Evolutionary conservation across 805 yeast genomes (phyloP), one percentile per base, ranked within the genome.

Genomic region (Hanseniaspora nectarophila): DNA sequence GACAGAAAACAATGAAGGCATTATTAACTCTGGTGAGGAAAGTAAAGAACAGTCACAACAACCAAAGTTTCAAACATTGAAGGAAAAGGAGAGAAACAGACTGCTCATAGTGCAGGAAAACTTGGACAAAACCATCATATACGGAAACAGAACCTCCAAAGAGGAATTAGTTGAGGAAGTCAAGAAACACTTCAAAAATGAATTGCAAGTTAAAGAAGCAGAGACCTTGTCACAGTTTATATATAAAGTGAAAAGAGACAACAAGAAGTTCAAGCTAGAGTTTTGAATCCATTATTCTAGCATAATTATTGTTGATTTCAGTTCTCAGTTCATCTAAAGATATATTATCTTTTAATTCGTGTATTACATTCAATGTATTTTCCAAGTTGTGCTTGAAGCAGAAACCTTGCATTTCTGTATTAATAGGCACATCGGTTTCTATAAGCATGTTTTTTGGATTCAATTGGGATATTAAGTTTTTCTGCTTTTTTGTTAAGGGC

Each of bases 211-310:
- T 3, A 80, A 85, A 59, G 98, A 90, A 61, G 79, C 82, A 54
- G 97, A 90, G 59, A 79, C 84, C 31, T 80, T 90, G 37, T 86
- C 95, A 34, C 88, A 85, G 60, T 92, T 90, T 63, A 72, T 92
- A 52, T 92, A 90, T 68, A 81, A 85, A 60, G 88, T 86, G 50
- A 80, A 79, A 61, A 82, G 86, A 61, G 85, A 85, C 59, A 73
- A 72, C 55, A 68, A 67, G 61, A 72, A 67, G 31, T 71, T 70
- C 59, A 68, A 63, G 54, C 60, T 71, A 66, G 69, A 66, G 49
- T 70, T 70, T 29, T 53, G 26, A 38, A 6, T 21, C 28, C 5
- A 35, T 26, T 3, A 38, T 29, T 13, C 29, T 28, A 15, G 20
- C 32, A 29, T 34, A 49, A 16, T 49, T 49, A 9, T 34, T 37